Evolutionary conservation across 2,329 filamentous ascomycete species (phyloP).

Genomic region (Aspergillus sergii): DNA sequence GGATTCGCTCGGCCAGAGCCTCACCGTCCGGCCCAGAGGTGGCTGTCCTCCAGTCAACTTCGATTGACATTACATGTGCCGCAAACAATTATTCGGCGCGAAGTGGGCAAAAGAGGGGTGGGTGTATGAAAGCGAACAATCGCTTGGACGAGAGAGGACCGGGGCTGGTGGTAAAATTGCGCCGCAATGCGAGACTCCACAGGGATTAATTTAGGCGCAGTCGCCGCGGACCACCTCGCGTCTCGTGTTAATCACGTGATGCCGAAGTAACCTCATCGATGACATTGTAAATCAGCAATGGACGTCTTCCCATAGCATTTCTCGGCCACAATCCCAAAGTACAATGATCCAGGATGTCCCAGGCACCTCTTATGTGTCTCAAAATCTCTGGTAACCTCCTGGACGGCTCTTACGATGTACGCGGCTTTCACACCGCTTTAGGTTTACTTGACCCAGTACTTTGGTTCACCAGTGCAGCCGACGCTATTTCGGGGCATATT

Average conservation of each 20-base stretch:
- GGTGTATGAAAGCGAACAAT: neutral
- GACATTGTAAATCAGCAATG: neutral
- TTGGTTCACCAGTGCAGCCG: conserved; percentile 14
- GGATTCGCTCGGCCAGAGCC: conserved; percentile 81
- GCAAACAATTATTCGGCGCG: neutral
- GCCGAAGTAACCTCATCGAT: neutral
- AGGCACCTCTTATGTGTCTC: neutral
- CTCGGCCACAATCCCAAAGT: neutral
- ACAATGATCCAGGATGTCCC: neutral
- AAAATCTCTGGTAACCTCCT: neutral
- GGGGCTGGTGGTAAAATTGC: neutral
- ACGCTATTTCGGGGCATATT: neutral
- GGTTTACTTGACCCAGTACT: conserved; percentile 18
- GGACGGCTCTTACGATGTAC: neutral
- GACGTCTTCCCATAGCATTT: neutral
- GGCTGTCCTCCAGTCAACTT: conserved; percentile 93
- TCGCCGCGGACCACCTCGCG: neutral
- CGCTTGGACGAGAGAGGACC: neutral
- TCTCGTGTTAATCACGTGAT: neutral
- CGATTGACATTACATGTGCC: conserved; percentile 77
- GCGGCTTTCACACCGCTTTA: conserved; percentile 18
- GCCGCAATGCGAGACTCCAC: conserved; percentile 1
- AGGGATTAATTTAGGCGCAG: conserved; percentile 1
- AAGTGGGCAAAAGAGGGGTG: neutral
- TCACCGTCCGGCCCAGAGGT: conserved; percentile 86